phyloP scores from a whole-genome alignment of 2,329 filamentous ascomycete genomes.

The Colletotrichum tofieldiae region DNA sequence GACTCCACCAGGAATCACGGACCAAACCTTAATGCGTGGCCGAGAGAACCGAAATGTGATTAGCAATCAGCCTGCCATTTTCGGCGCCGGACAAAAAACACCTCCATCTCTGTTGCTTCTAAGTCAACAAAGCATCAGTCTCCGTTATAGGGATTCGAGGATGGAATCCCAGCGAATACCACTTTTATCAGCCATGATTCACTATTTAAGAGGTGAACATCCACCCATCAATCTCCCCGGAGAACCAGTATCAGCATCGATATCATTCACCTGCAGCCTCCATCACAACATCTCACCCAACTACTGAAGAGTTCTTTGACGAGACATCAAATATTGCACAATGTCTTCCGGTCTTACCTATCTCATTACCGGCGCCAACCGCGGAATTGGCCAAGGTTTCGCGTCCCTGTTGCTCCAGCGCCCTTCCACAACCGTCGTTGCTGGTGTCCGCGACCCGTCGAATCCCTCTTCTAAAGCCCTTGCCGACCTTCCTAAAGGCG shows the following conservation, averaged over 20 bases:
- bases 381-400: constrained; percentile 38
- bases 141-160: background rate
- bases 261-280: background rate
- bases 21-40: background rate
- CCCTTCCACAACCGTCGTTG: constrained; percentile 55
- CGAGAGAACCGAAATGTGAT: background rate
- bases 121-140: background rate
- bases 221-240: background rate
- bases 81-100: background rate
- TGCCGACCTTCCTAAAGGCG: constrained; percentile 53
- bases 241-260: background rate
- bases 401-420: constrained; percentile 22
- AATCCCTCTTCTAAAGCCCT: constrained; percentile 51
- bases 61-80: background rate
- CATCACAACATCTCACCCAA: background rate
- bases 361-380: constrained; percentile 54
- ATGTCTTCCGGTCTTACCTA: constrained; percentile 52
- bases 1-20: too few relatives aligned
- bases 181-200: background rate
- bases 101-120: background rate
- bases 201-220: background rate
- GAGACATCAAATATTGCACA: background rate
- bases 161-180: too few relatives aligned
- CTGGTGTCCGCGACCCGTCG: constrained; percentile 55
- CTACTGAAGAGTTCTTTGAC: background rate